phyloP scores from a whole-genome alignment of 495 filamentous ascomycete species.

The Pseudoneurospora amorphoporcata region DNA sequence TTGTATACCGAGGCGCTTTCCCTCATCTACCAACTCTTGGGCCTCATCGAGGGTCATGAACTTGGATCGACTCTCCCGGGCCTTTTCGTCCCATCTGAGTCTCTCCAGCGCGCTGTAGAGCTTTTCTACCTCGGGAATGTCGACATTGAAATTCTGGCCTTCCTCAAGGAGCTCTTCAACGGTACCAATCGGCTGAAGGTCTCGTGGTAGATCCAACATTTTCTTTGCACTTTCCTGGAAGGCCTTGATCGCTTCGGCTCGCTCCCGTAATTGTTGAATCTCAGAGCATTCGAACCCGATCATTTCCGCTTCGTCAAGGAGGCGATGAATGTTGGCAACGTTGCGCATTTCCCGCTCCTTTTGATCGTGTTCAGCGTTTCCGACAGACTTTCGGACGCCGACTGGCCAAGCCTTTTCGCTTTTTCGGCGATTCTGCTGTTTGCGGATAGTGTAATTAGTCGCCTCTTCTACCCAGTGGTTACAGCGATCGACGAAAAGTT shows the following conservation, averaged over 20 bases:
- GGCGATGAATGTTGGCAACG: conserved; percentile 76
- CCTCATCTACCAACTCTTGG: conserved; percentile 63
- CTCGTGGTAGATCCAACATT: conserved; percentile 48
- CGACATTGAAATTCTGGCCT: conserved; percentile 83
- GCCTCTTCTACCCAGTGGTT: conserved; percentile 98
- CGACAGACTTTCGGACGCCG: conserved; percentile 51
- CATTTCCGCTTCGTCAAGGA: conserved; percentile 75
- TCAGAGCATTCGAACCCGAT: conserved; percentile 93
- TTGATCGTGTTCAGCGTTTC: conserved; percentile 55
- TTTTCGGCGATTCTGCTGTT: conserved; percentile 97
- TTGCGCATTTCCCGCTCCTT: conserved; percentile 89
- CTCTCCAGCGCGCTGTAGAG: conserved; percentile 73
- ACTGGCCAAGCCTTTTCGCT: conserved; percentile 88
- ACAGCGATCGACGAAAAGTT: conserved; percentile 84
- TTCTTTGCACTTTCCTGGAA: conserved; percentile 71
- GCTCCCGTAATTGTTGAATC: conserved; percentile 77
- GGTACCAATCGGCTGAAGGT: conserved; percentile 50
- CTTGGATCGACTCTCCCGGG: conserved; percentile 48
- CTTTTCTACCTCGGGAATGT: conserved; percentile 83
- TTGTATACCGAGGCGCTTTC: conserved; percentile 62
- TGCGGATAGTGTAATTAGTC: conserved; percentile 91
- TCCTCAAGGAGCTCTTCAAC: conserved; percentile 83
- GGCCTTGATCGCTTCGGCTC: conserved; percentile 72
- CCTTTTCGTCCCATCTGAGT: conserved; percentile 80
- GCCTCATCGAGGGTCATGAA: conserved; percentile 68